Base-by-base conservation (phyloP, 441 rosid species). In the Euphorbia schlechtendalii region DNA sequence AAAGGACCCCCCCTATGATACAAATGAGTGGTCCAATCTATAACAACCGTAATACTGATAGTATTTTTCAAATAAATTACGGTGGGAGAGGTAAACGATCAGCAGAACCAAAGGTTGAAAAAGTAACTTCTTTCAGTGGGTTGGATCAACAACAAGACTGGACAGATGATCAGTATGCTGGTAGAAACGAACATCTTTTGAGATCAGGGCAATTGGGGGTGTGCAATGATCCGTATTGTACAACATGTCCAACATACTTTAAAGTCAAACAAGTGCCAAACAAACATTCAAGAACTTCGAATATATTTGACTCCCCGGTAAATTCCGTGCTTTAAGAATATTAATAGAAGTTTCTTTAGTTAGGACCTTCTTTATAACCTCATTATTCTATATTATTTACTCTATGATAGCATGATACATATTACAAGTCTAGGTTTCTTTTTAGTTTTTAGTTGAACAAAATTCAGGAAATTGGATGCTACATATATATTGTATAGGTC, bases 191-290 rank as follows among this genome's bases (percentile, higher is more conserved):
- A 54, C 82, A 92, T 83, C 76, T 86, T 60, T 24, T 81, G 75
- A 85, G 87, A 78, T 89, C 96, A 70, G 96, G 98, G 17, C 89
- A 81, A 43, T 62, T 86, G 56, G 96, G 98, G 9, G 73, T 85
- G 88, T 92, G 98, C 74, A 81, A 84, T 76, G 92, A 88, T 82
- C 98, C 94, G 70, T 92, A 89, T 70, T 90, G 97, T 78, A 92
- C 96, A 12, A 86, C 89, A 61, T 92, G 98, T 64, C 98, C 96
- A 46, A 72, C 88, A 25, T 78, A 71, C 65, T 84, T 85, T 84
- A 78, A 77, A 70, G 65, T 64, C 61, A 78, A 78, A 69, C 70
- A 77, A 45, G 73, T 70, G 10, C 76, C 70, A 41, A 73, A 70
- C 17, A 82, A 66, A 15, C 36, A 54, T 60, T 73, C 81, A 22